Evolutionary conservation across 768 basidiomycete species (phyloP).

Genomic region (Pleurotus tuoliensis): DNA sequence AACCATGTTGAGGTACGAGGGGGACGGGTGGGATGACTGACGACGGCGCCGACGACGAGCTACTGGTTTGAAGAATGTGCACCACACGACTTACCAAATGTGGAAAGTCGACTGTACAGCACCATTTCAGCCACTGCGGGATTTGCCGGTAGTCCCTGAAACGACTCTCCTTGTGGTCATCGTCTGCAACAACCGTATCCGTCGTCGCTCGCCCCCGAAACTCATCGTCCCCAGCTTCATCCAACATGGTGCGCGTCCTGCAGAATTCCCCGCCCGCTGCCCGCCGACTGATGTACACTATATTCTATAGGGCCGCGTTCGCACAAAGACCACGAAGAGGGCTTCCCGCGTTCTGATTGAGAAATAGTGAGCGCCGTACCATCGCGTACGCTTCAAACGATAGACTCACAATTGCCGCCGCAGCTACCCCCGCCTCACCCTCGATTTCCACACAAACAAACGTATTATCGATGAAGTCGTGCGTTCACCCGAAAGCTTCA

Average conservation of each 20-base stretch:
- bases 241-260: slow-evolving; percentile 47
- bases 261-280: too few species aligned
- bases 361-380: slow-evolving; percentile 76
- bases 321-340: slow-evolving; percentile 99
- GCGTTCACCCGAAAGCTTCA: slow-evolving; percentile 14
- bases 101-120: slow-evolving; percentile 35
- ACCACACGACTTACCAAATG: slow-evolving; percentile 12
- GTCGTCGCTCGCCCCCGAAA: background rate
- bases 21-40: background rate
- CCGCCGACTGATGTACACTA: background rate
- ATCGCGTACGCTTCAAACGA: too few species aligned
- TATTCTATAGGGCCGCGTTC: slow-evolving; percentile 84
- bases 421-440: slow-evolving; percentile 97
- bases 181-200: background rate
- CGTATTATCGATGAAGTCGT: slow-evolving; percentile 98
- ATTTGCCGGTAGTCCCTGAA: slow-evolving; percentile 20
- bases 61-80: slow-evolving; percentile 2
- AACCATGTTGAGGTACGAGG: slow-evolving; percentile 58
- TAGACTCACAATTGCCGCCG: too few species aligned
- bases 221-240: background rate
- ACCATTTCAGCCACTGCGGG: slow-evolving; percentile 38
- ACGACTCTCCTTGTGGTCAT: slow-evolving; percentile 2
- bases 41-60: background rate
- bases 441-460: slow-evolving; percentile 99
- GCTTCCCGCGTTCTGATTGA: slow-evolving; percentile 98